A percentile compares a stretch with the other conserved stretches of the same genome.
These are phyloP conservation scores for Aspergillus neoniger DNA, from an alignment of 2,329 filamentous ascomycete genomes.

Conservation along the genomic window DNA sequence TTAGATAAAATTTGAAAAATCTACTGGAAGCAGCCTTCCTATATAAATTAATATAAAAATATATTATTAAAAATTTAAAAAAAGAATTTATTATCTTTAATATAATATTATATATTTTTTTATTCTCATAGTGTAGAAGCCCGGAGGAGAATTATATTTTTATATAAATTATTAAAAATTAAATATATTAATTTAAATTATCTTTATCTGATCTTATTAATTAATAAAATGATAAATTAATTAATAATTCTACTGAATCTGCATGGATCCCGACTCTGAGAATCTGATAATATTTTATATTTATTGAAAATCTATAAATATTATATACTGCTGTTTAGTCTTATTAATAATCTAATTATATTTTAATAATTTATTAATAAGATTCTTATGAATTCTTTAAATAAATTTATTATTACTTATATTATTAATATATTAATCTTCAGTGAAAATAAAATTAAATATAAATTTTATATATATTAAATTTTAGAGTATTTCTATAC, in stretches of 20 bases:
- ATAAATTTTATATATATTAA: too few species aligned
- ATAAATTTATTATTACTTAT: too few species aligned
- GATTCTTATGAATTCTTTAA: neutral
- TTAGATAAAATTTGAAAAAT: neutral
- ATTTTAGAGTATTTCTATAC: too few species aligned
- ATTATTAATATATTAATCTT: too few species aligned
- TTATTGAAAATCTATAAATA: neutral
- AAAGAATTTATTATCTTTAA: neutral
- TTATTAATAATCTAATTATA: too few species aligned
- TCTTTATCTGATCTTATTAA: neutral
- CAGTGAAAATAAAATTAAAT: too few species aligned
- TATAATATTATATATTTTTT: neutral
- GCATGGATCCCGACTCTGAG: neutral
- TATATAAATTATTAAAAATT: neutral
- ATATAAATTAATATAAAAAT: neutral
- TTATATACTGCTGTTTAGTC: neutral
- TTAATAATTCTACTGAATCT: neutral
- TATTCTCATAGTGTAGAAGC: neutral
- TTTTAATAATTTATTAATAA: neutral
- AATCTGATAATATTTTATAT: neutral
- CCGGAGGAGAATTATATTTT: neutral
- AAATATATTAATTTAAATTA: neutral
- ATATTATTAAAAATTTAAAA: neutral
- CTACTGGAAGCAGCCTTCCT: neutral
- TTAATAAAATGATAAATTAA: neutral